Evolutionary conservation across 208 protist species (phyloP), one percentile per base, ranked within the genome.

Genomic region (Crithidia brevicula): DNA sequence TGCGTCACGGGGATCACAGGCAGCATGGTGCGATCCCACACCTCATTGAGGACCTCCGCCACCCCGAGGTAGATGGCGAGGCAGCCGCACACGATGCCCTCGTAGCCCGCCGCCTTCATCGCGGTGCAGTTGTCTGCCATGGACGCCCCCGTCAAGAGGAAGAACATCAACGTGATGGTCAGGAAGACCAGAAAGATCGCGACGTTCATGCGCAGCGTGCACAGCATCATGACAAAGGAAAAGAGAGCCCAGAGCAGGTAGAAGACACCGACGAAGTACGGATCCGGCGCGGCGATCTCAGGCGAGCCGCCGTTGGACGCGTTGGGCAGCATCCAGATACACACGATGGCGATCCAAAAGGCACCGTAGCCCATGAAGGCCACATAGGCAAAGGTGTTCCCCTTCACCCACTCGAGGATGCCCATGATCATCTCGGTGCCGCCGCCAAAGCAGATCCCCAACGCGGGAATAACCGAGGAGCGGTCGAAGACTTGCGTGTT

Each of bases 401-500:
- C 73, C 7, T 75, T 54, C 34, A 72, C 27, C 62, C 67, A 86
- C 54, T 80, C 76, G 23, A 90, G 56, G 20, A 90, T 6, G 10
- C 84, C 84, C 15, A 57, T 66, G 54, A 90, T 42, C 13, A 90
- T 22, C 80, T 86, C 77, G 51, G 72, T 67, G 7, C 64, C 30
- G 27, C 84, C 84, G 31, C 81, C 84, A 40, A 76, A 82, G 46
- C 49, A 75, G 71, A 87, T 77, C 18, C 52, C 67, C 59, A 85
- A 71, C 22, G 66, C 71, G 25, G 70, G 52, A 0, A 82, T 40
- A 7, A 64, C 65, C 15, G 74, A 72, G n/a, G 42, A 46, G 22
- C 81, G 52, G 11, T 46, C 38, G 36, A 72, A 82, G 30, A 53
- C 9, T 15, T 72, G 72, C n/a, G 78, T 72, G 56, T 82, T 80